Conservation (phyloP, 2,329 filamentous ascomycete species). For the Fusarium begoniae region DNA sequence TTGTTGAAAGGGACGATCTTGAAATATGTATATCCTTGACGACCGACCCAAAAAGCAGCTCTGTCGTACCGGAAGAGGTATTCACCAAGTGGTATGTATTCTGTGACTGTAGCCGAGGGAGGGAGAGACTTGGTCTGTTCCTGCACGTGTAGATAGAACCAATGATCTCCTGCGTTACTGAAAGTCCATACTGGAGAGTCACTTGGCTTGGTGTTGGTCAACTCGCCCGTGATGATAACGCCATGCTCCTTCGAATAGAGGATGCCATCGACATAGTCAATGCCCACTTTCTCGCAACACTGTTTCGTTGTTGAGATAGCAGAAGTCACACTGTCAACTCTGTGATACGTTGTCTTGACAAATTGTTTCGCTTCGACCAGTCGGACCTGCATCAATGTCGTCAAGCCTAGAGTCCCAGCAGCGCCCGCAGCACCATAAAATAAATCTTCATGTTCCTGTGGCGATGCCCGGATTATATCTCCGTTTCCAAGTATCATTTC, state of each 20-base stretch:
- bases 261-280: slow-evolving; percentile 71
- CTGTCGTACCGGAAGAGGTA: slow-evolving; percentile 72
- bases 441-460: slow-evolving; percentile 59
- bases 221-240: slow-evolving; percentile 62
- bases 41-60: slow-evolving; percentile 71
- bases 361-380: slow-evolving; percentile 62
- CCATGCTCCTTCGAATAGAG: slow-evolving; percentile 58
- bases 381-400: slow-evolving; percentile 67
- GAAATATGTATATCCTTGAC: slow-evolving; percentile 66
- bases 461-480: slow-evolving; percentile 58
- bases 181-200: slow-evolving; percentile 50
- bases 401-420: slow-evolving; percentile 68
- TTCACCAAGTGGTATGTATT: slow-evolving; percentile 48
- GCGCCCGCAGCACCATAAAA: slow-evolving; percentile 68
- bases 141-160: slow-evolving; percentile 72
- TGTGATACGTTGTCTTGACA: slow-evolving; percentile 65
- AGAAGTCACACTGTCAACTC: slow-evolving; percentile 48
- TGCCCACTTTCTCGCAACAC: neutral
- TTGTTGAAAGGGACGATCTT: slow-evolving; percentile 62
- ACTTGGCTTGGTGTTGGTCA: slow-evolving; percentile 42
- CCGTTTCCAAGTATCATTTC: slow-evolving; percentile 72
- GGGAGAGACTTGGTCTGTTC: slow-evolving; percentile 26
- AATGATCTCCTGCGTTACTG: slow-evolving; percentile 64
- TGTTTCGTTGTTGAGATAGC: slow-evolving; percentile 54
- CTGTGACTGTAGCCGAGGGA: neutral